phyloP scores from a whole-genome alignment of 2,329 filamentous ascomycete genomes.

The Epichloe aotearoae region DNA sequence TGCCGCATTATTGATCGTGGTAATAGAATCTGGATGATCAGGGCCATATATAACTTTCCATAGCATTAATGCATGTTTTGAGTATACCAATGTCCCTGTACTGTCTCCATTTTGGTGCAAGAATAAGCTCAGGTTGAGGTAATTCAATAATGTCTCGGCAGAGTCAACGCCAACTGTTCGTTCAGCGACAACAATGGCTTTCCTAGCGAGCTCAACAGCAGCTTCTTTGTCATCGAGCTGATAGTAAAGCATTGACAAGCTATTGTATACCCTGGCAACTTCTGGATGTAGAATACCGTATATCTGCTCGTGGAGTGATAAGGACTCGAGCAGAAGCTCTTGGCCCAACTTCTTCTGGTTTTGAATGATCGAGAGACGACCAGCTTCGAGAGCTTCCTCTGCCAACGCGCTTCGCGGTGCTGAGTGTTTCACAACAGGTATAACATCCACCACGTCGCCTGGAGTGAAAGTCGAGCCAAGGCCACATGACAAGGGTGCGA shows the following conservation, averaged over 20 bases:
- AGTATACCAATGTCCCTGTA: conserved; percentile 71
- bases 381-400: conserved; percentile 91
- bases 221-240: conserved; percentile 96
- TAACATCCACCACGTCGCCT: conserved; percentile 81
- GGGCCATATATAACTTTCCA: conserved; percentile 96
- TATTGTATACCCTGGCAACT: conserved; percentile 90
- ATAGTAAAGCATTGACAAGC: conserved; percentile 89
- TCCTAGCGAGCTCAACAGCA: conserved; percentile 87
- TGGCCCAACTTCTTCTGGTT: conserved; percentile 92
- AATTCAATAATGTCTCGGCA: conserved; percentile 84
- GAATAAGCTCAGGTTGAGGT: conserved; percentile 90
- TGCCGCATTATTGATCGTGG: conserved; percentile 94
- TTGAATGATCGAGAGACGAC: conserved; percentile 89
- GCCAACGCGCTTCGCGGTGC: conserved; percentile 80
- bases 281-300: conserved; percentile 96
- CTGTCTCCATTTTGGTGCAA: conserved; percentile 88
- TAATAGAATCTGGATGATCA: conserved; percentile 93
- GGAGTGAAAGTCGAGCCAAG: conserved; percentile 47
- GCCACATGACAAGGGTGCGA: conserved; percentile 29
- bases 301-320: conserved; percentile 95
- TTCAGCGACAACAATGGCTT: conserved; percentile 92
- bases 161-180: conserved; percentile 88
- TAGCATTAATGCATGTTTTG: conserved; percentile 82
- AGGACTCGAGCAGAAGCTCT: conserved; percentile 86
- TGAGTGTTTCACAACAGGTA: conserved; percentile 92